Conservation (phyloP, 176 grass and related monocot species). For the Guadua angustifolia region DNA sequence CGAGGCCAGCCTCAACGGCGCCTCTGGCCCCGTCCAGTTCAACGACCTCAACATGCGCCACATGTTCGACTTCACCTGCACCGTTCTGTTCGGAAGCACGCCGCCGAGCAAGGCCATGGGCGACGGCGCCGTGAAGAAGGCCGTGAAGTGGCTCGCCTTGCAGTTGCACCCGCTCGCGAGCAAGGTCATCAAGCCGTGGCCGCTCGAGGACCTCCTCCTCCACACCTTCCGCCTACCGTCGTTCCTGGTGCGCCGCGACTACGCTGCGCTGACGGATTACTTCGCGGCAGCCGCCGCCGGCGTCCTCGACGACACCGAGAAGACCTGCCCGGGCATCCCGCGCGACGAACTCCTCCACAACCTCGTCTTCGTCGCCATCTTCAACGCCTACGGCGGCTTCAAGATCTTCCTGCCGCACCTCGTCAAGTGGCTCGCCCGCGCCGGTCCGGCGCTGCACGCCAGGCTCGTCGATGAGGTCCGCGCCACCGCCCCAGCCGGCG, state of each 20-base stretch:
- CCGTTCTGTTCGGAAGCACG: slow-evolving; percentile 48
- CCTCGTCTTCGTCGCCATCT: slow-evolving; percentile 68
- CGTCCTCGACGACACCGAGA: slow-evolving; percentile 62
- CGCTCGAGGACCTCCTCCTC: slow-evolving; percentile 64
- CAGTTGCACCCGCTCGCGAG: slow-evolving; percentile 72
- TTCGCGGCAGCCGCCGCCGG: slow-evolving; percentile 47
- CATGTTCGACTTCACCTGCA: slow-evolving; percentile 66
- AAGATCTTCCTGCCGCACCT: slow-evolving; percentile 74
- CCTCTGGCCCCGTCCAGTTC: slow-evolving; percentile 47
- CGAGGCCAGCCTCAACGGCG: not conserved
- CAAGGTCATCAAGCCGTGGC: slow-evolving; percentile 50
- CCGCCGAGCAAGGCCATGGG: slow-evolving; percentile 54
- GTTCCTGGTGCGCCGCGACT: slow-evolving; percentile 58
- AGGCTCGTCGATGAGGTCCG: slow-evolving; percentile 61
- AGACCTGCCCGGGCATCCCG: slow-evolving; percentile 26
- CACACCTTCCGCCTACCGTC: slow-evolving; percentile 67
- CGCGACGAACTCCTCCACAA: slow-evolving; percentile 77
- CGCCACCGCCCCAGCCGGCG: not conserved
- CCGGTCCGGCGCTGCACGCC: slow-evolving; percentile 55
- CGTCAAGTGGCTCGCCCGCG: slow-evolving; percentile 63
- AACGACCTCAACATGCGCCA: slow-evolving; percentile 50
- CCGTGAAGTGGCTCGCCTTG: slow-evolving; percentile 58
- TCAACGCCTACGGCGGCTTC: slow-evolving; percentile 78
- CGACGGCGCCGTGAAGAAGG: slow-evolving; percentile 35
- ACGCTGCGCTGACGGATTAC: slow-evolving; percentile 55